phyloP scores from a whole-genome alignment of 2,329 filamentous ascomycete species.

The Ciborinia camelliae region DNA sequence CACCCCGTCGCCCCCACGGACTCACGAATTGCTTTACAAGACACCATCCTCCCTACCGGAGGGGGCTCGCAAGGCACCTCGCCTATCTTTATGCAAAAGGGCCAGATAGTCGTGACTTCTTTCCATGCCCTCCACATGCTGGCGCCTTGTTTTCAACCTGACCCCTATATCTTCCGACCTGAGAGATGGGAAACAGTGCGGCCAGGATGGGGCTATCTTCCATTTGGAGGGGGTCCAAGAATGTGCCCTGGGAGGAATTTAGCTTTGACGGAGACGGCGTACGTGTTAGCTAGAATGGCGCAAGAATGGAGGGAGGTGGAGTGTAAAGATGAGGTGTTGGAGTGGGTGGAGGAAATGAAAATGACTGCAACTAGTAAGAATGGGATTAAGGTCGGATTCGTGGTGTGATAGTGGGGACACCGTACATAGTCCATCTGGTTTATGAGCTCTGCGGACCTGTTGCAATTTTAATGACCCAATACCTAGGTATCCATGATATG shows the following conservation, averaged over 20 bases:
- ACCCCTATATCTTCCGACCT: background rate
- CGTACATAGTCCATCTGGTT: too few relatives aligned
- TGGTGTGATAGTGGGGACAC: background rate
- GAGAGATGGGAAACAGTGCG: background rate
- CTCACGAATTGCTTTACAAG: background rate
- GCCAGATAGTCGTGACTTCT: background rate
- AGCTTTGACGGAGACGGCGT: background rate
- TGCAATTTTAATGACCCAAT: too few relatives aligned
- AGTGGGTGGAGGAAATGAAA: conserved; percentile 3
- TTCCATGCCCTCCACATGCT: background rate
- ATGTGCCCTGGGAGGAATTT: background rate
- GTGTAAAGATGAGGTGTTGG: background rate
- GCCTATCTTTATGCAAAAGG: background rate
- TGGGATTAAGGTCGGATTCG: background rate
- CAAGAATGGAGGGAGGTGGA: background rate
- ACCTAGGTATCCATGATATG: too few relatives aligned
- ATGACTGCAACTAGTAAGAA: background rate
- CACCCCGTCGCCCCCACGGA: background rate
- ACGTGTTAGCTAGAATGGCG: background rate
- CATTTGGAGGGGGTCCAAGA: background rate
- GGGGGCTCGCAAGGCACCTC: background rate
- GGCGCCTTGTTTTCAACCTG: conserved; percentile 4
- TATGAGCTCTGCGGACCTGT: too few relatives aligned
- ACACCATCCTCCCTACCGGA: background rate
- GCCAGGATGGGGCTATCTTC: background rate